Evolutionary conservation across 2,329 filamentous ascomycete genomes (phyloP).

Genomic region (Monilinia laxa): DNA sequence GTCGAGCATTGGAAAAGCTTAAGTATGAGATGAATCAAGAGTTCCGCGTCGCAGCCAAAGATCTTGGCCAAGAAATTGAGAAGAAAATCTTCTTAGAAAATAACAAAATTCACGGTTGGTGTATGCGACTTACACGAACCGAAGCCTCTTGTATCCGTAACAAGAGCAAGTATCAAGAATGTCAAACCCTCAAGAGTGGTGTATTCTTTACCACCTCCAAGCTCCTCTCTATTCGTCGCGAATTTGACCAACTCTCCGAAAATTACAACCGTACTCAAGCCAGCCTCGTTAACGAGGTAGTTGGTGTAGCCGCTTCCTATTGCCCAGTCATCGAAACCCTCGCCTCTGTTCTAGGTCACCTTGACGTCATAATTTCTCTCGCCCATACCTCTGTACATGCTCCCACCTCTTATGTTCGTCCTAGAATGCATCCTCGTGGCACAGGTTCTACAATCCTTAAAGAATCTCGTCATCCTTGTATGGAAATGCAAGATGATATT

Average conservation of each 20-base stretch:
- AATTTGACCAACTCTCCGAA: constrained; percentile 89
- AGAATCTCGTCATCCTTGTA: constrained; percentile 92
- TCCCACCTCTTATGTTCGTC: constrained; percentile 85
- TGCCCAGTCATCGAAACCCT: constrained; percentile 88
- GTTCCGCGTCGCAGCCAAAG: constrained; percentile 71
- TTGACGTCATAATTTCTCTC: constrained; percentile 93
- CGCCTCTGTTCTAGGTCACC: constrained; percentile 82
- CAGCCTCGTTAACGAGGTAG: constrained; percentile 87
- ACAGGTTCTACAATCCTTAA: constrained; percentile 85
- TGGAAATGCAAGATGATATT: constrained; percentile 98
- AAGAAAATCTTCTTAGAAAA: constrained; percentile 99
- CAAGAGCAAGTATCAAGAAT: constrained; percentile 86
- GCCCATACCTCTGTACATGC: constrained; percentile 93
- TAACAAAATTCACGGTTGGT: constrained; percentile 94
- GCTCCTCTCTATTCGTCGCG: constrained; percentile 76
- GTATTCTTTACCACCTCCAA: constrained; percentile 93
- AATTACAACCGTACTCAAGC: constrained; percentile 95
- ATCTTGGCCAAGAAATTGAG: constrained; percentile 88
- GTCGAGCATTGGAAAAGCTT: constrained; percentile 84
- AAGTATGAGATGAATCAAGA: constrained; percentile 80
- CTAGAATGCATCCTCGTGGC: constrained; percentile 85
- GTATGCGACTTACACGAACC: constrained; percentile 86
- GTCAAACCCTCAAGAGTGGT: constrained; percentile 97
- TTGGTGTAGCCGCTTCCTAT: constrained; percentile 90
- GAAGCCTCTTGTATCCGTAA: constrained; percentile 93